Evolutionary conservation across 2,329 filamentous ascomycete species (phyloP).

Genomic region (Aspergillaceae sp.): DNA sequence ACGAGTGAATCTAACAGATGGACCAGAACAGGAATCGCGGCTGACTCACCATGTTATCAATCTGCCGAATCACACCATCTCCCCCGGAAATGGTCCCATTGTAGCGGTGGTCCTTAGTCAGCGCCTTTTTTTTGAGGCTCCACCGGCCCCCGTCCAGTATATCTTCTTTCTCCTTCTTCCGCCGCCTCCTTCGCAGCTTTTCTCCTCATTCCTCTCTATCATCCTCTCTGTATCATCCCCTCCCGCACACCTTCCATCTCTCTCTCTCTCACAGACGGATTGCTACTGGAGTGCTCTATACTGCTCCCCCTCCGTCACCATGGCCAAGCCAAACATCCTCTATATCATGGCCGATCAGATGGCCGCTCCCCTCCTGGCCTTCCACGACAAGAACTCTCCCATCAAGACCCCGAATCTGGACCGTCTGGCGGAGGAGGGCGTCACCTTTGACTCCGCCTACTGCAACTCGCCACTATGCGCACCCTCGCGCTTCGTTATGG

Average conservation of each 20-base stretch:
- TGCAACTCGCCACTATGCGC: constrained; percentile 90
- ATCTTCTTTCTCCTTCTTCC: constrained; percentile 1
- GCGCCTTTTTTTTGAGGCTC: constrained; percentile 2
- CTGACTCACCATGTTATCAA: too few relatives aligned
- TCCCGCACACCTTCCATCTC: too few relatives aligned
- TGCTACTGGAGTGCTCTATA: neutral
- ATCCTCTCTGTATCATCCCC: constrained; percentile 8
- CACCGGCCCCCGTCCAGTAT: neutral
- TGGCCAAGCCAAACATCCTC: constrained; percentile 61
- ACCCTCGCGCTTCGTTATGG: constrained; percentile 88
- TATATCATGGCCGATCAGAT: constrained; percentile 98
- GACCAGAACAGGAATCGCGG: neutral
- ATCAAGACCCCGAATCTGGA: constrained; percentile 92
- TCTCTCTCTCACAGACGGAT: neutral
- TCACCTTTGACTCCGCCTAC: constrained; percentile 90
- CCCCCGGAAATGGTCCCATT: constrained; percentile 2
- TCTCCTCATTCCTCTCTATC: constrained; percentile 1
- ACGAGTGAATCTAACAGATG: neutral
- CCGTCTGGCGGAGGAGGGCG: constrained; percentile 66
- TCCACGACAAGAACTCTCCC: constrained; percentile 79
- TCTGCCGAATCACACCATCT: constrained; percentile 18
- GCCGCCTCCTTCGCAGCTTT: neutral
- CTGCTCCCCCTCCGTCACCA: constrained; percentile 4
- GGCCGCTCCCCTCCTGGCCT: constrained; percentile 79
- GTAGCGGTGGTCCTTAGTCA: neutral